Evolutionary conservation across 495 filamentous ascomycete genomes (phyloP).

Genomic region (Cryomyces antarcticus): DNA sequence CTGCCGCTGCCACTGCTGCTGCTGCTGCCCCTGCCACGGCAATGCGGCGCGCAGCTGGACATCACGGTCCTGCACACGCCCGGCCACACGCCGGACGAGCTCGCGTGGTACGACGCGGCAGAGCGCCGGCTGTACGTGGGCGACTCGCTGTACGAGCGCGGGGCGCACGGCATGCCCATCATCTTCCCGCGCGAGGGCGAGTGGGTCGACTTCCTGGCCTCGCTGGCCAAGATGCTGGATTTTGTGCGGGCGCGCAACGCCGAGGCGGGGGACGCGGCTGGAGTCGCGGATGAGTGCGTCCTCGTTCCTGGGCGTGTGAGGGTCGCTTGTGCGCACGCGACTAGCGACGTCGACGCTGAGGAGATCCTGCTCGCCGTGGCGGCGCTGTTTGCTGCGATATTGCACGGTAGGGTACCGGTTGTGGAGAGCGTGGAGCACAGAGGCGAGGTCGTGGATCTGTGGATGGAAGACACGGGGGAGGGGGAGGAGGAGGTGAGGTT

Average conservation of each 20-base stretch:
- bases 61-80: conserved; percentile 22
- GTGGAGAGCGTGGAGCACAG: background rate
- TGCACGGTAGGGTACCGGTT: conserved; percentile 5
- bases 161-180: conserved; percentile 17
- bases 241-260: conserved; percentile 7
- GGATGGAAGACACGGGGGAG: background rate
- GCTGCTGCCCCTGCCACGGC: background rate
- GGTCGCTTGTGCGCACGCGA: conserved; percentile 7
- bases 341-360: conserved; percentile 1
- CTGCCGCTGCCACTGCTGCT: no score
- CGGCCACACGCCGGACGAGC: conserved; percentile 24
- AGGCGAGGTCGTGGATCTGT: conserved; percentile 1
- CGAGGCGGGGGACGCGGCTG: background rate
- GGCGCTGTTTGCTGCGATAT: conserved; percentile 2
- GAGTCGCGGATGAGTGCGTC: conserved; percentile 1
- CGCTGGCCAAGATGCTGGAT: conserved; percentile 5
- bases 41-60: conserved; percentile 3
- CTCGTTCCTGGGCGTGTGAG: conserved; percentile 3
- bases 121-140: conserved; percentile 22
- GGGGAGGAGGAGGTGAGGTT: conserved; percentile 1
- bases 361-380: conserved; percentile 6
- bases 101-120: conserved; percentile 21
- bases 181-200: conserved; percentile 16
- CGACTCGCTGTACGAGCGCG: conserved; percentile 22
- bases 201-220: conserved; percentile 7